Conservation (phyloP, 164 flowering plant genomes). For the Dillenia turbinata region DNA sequence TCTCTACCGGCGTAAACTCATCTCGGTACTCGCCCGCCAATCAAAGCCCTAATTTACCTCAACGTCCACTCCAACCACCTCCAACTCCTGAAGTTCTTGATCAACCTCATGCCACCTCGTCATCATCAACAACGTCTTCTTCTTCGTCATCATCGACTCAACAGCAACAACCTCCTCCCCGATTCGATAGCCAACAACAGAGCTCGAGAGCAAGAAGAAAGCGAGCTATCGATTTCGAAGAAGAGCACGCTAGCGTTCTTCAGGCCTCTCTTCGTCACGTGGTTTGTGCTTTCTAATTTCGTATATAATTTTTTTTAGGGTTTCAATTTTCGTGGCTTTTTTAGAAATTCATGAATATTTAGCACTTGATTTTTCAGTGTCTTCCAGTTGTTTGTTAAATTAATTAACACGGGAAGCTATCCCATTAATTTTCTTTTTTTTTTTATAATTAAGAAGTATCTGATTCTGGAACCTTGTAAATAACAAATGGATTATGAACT, state of each 20-base stretch:
- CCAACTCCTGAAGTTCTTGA: constrained; percentile 5
- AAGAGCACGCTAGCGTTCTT: constrained; percentile 83
- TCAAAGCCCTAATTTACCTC: constrained; percentile 4
- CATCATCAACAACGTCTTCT: not conserved
- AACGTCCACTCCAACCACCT: constrained; percentile 2
- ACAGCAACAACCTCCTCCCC: constrained; percentile 3
- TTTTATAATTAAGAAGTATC: not conserved
- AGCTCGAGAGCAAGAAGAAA: constrained; percentile 7
- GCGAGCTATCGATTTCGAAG: constrained; percentile 37
- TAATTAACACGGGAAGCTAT: not conserved
- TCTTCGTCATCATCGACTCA: constrained; percentile 14
- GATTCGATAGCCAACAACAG: constrained; percentile 5
- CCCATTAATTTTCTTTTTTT: not conserved
- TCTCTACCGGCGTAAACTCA: not conserved
- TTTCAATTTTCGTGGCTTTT: not conserved
- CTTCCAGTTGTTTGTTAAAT: not conserved
- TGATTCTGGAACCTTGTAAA: not conserved
- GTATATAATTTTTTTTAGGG: not conserved
- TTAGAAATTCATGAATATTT: not conserved
- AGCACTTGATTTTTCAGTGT: not conserved
- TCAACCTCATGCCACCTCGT: too few species aligned
- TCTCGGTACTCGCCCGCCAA: constrained; percentile 16
- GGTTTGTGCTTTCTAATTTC: constrained; percentile 26
- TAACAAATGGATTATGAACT: not conserved
- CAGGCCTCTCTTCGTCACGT: constrained; percentile 75